phyloP scores from a whole-genome alignment of 2,329 filamentous ascomycete species.

The Ophiostoma himal-ulmi region DNA sequence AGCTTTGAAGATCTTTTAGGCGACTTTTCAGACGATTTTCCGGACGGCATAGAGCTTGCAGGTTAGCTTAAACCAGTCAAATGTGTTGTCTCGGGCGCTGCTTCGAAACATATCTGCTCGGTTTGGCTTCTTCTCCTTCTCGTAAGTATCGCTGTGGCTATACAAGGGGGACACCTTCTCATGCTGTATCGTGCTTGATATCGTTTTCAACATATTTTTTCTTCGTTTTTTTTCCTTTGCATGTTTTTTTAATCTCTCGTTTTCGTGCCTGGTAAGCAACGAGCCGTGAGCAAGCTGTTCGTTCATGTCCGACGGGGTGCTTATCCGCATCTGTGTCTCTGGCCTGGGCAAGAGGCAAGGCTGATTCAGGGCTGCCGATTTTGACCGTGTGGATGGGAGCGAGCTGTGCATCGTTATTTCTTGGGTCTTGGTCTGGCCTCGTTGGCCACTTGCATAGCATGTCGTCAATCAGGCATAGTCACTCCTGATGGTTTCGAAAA shows the following conservation, averaged over 20 bases:
- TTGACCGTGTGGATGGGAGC: neutral
- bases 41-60: neutral
- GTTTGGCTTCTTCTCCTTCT: neutral
- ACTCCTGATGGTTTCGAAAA: neutral
- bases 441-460: neutral
- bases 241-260: neutral
- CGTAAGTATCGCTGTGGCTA: neutral
- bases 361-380: neutral
- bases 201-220: neutral
- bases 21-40: neutral
- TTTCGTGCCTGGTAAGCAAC: neutral
- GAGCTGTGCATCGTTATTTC: neutral
- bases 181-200: neutral
- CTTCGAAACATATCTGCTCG: neutral
- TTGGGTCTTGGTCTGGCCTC: neutral
- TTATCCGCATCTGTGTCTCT: neutral
- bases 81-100: neutral
- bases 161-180: neutral
- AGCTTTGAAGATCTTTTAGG: too few species aligned
- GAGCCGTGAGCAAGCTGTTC: neutral
- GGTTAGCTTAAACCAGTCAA: slow-evolving; percentile 7
- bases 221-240: neutral
- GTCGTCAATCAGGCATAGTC: neutral
- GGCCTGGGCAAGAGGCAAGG: neutral
- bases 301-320: neutral